Base-by-base conservation (phyloP, 2,329 filamentous ascomycete species). In the Paracorniculantispora psalliotae region DNA sequence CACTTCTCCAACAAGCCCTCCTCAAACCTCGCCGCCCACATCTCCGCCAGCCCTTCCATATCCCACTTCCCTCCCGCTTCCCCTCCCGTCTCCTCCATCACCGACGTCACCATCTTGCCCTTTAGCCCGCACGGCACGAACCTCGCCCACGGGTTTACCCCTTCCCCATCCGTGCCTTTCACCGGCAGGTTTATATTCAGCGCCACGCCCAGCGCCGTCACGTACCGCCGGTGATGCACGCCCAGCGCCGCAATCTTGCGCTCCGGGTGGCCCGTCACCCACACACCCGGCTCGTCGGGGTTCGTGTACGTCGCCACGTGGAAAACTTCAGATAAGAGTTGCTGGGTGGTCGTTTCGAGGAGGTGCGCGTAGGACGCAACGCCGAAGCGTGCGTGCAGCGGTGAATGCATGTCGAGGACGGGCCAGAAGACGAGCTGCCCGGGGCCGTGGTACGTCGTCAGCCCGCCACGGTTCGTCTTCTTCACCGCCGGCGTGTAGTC, bases 391-490 rank as follows among this genome's bases (percentile, higher is more conserved):
- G 76, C 75, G 64, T 91, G 82, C 12, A 73, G 63, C 0, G 72
- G 68, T 7, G 82, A 79, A 57, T 84, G 84, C 59, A 97, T 81
- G 71, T 96, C 91, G n/a, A 96, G 72, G 53, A 97, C 84, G 3
- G 93, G 91, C 78, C 96, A 99, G n/a, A 92, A 85, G 37, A 97
- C 90, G 51, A 96, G 76, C 72, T 99, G 94, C 0, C 93, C 93
- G 0, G 93, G 94, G 0, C 93, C 94, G 71, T 99, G 94, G 76
- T 96, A 97, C 2, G 94, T 97, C 0, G 91, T 92, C 64, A 96
- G 86, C 0, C 94, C 94, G 62, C 94, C 94, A 57, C 94, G 86
- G n/a, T 86, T 82, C 15, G 90, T 88, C 66, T 86, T 81, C 46
- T 84, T 73, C 66, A 94, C 84, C n/a, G 82, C 77, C 3, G 88